Evolutionary conservation across 768 basidiomycete species (phyloP).

Genomic region (Suillus paluster): DNA sequence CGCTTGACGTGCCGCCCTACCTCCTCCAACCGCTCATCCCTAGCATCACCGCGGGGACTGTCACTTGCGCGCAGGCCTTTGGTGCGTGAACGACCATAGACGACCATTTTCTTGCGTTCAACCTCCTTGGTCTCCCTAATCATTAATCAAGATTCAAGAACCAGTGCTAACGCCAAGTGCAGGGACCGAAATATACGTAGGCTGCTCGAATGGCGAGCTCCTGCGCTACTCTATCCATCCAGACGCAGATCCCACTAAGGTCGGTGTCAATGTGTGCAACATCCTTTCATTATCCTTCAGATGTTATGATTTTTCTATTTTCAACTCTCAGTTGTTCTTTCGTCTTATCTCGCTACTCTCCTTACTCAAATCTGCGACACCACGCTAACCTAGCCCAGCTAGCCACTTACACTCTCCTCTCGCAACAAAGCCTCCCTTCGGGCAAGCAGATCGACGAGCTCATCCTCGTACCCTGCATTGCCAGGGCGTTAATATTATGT

Average conservation of each 20-base stretch:
- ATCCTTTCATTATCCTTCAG: background rate
- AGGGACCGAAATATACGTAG: constrained; percentile 89
- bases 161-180: background rate
- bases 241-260: constrained; percentile 51
- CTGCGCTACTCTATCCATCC: constrained; percentile 77
- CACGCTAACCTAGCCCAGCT: constrained; percentile 35
- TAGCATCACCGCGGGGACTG: constrained; percentile 29
- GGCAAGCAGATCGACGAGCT: constrained; percentile 82
- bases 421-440: constrained; percentile 70
- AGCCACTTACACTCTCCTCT: constrained; percentile 67
- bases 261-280: constrained; percentile 27
- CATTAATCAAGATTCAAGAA: constrained; percentile 12
- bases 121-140: constrained; percentile 12
- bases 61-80: constrained; percentile 58
- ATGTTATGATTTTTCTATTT: background rate
- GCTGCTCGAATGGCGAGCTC: constrained; percentile 84
- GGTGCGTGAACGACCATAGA: constrained; percentile 42
- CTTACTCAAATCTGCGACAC: background rate
- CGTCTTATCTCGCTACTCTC: background rate
- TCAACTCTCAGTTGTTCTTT: background rate
- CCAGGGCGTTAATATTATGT: constrained; percentile 74
- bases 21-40: constrained; percentile 54
- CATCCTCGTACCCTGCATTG: constrained; percentile 75
- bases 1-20: constrained; percentile 65
- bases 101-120: constrained; percentile 10